These are phyloP conservation scores for Coniochaeta prunicola DNA, from an alignment of 2,329 filamentous ascomycete species.

Conservation along the genomic window DNA sequence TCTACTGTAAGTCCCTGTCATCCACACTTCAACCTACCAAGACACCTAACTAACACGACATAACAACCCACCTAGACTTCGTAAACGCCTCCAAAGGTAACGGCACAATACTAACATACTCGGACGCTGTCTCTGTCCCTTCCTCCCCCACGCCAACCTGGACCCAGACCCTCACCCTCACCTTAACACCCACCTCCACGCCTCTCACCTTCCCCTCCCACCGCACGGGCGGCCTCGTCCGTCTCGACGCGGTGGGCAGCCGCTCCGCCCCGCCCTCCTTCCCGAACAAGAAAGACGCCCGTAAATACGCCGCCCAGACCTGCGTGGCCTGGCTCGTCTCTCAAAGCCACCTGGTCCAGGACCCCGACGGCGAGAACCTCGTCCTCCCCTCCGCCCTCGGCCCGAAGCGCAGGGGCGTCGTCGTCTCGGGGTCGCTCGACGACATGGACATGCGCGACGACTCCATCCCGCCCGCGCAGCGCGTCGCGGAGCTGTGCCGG, in stretches of 20 bases:
- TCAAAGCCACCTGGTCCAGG: constrained; percentile 17
- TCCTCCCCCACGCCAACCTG: constrained; percentile 3
- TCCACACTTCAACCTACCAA: neutral
- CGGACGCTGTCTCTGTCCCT: constrained; percentile 5
- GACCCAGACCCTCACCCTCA: constrained; percentile 13
- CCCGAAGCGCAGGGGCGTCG: neutral
- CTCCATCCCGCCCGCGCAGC: constrained; percentile 10
- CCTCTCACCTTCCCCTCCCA: constrained; percentile 15
- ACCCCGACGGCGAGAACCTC: neutral
- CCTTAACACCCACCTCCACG: constrained; percentile 15
- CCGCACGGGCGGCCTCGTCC: constrained; percentile 19
- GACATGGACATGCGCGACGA: constrained; percentile 6
- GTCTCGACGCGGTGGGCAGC: constrained; percentile 7
- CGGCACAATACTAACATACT: constrained; percentile 10
- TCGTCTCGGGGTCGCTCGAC: neutral
- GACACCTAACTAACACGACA: neutral
- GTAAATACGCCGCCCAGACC: constrained; percentile 43
- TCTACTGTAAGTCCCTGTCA: constrained; percentile 23
- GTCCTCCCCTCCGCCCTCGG: constrained; percentile 1
- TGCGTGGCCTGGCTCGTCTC: constrained; percentile 34
- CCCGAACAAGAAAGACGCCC: constrained; percentile 43
- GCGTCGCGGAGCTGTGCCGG: constrained; percentile 24
- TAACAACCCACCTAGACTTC: constrained; percentile 5
- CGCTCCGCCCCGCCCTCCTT: constrained; percentile 25
- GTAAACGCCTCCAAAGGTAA: neutral